phyloP scores from a whole-genome alignment of 306 rosid species.

The Prunus fruticosa region DNA sequence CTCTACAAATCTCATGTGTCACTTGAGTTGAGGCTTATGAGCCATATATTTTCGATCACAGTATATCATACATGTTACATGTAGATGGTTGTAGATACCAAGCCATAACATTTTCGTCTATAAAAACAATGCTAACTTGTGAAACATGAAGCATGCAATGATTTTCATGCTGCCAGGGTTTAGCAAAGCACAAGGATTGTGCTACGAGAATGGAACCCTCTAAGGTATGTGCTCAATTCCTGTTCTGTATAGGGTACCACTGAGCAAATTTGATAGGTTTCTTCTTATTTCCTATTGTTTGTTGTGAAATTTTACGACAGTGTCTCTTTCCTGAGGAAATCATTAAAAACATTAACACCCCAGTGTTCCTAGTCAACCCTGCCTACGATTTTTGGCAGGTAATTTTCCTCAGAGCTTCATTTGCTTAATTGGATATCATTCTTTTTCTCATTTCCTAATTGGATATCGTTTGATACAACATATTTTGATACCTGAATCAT shows the following conservation, averaged over 20 bases:
- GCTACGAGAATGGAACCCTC: constrained; percentile 53
- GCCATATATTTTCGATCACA: too few relatives aligned
- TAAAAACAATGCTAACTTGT: too few relatives aligned
- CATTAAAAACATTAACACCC: constrained; percentile 52
- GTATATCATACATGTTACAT: too few relatives aligned
- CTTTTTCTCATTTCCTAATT: constrained; percentile 14
- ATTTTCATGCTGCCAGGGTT: constrained; percentile 45
- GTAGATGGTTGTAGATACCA: too few relatives aligned
- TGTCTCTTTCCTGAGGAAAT: constrained; percentile 82
- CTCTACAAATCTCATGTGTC: too few relatives aligned
- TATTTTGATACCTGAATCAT: constrained; percentile 70
- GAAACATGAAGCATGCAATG: too few relatives aligned
- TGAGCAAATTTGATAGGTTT: constrained; percentile 10
- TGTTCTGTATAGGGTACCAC: constrained; percentile 3
- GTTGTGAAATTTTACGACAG: constrained; percentile 41
- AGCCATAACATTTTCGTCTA: too few relatives aligned
- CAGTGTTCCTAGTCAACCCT: constrained; percentile 86
- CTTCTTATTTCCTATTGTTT: constrained; percentile 9
- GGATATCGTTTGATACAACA: constrained; percentile 60
- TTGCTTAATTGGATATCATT: constrained; percentile 16
- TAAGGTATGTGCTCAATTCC: constrained; percentile 49
- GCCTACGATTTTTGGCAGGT: constrained; percentile 98
- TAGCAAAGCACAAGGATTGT: constrained; percentile 57
- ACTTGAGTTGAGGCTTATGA: too few relatives aligned
- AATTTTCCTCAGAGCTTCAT: constrained; percentile 27